These are phyloP conservation scores for Paraphaeosphaeria sporulosa DNA, from an alignment of 2,329 filamentous ascomycete genomes.

Conservation along the genomic window DNA sequence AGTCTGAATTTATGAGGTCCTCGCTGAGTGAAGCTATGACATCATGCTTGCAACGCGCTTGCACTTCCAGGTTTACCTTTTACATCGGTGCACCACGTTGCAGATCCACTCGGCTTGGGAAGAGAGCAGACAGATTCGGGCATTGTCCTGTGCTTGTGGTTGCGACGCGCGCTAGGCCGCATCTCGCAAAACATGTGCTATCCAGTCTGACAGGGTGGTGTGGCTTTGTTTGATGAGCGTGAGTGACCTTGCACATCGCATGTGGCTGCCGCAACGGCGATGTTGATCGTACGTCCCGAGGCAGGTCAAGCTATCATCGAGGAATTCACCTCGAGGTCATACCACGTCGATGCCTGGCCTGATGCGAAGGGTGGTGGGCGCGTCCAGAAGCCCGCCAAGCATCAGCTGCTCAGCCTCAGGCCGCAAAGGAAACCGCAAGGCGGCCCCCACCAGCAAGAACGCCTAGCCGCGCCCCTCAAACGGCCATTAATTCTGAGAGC, in stretches of 20 bases:
- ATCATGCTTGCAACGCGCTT: slow-evolving; percentile 6
- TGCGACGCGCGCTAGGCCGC: not conserved
- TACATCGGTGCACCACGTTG: too few relatives aligned
- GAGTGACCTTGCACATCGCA: not conserved
- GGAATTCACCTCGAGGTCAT: not conserved
- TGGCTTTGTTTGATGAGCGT: not conserved
- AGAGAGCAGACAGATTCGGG: not conserved
- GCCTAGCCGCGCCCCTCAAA: slow-evolving; percentile 11
- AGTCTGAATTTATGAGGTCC: slow-evolving; percentile 1
- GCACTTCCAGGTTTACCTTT: not conserved
- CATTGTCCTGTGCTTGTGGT: not conserved
- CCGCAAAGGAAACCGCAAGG: slow-evolving; percentile 6
- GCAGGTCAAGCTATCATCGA: not conserved
- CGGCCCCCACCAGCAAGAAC: slow-evolving; percentile 13
- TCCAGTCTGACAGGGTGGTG: slow-evolving; percentile 1
- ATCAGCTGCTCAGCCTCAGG: slow-evolving; percentile 11
- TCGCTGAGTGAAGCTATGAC: not conserved
- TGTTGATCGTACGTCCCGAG: not conserved
- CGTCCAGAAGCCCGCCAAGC: not conserved
- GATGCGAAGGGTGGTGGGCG: not conserved
- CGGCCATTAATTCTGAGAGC: slow-evolving; percentile 8
- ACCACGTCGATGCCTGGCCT: not conserved
- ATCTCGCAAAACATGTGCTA: not conserved
- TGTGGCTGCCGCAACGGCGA: not conserved
- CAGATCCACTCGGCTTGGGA: slow-evolving; percentile 3